Percentiles rank a stretch among this genome's conserved stretches.
Conservation (phyloP, 2,329 filamentous ascomycete species). For the Tolypocladium ovalisporum region DNA sequence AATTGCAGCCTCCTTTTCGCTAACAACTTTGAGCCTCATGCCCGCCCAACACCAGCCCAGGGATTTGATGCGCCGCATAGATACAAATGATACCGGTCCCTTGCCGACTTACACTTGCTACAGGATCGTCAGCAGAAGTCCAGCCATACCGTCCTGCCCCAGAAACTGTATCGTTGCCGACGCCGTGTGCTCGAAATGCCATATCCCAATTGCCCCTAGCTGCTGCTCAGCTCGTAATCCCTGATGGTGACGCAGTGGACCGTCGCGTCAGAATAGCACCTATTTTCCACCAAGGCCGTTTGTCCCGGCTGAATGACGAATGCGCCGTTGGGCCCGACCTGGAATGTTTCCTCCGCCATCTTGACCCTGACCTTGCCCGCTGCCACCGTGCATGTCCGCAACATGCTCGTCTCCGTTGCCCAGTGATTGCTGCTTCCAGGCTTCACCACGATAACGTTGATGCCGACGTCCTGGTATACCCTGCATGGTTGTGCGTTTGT, state of each 20-base stretch:
- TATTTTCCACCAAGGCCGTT: conserved; percentile 28
- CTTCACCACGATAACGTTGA: conserved; percentile 29
- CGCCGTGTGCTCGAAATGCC: not conserved
- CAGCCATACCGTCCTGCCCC: not conserved
- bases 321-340: conserved; percentile 31
- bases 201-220: not conserved
- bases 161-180: not conserved
- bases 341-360: conserved; percentile 23
- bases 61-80: not conserved
- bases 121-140: not conserved
- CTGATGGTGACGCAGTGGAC: conserved; percentile 28
- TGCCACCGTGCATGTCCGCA: conserved; percentile 29
- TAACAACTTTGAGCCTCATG: not conserved
- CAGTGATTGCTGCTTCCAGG: conserved; percentile 24
- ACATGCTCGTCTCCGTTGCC: conserved; percentile 13
- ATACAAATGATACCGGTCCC: not conserved
- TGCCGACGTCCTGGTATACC: conserved; percentile 25
- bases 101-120: not conserved
- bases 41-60: not conserved
- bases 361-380: conserved; percentile 29
- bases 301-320: conserved; percentile 29
- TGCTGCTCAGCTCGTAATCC: conserved; percentile 7
- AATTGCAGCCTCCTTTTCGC: not conserved
- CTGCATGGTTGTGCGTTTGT: conserved; percentile 22
- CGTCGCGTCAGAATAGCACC: conserved; percentile 30